Evolutionary conservation across 768 basidiomycete species (phyloP).

Genomic region (Plicaturopsis crispa): DNA sequence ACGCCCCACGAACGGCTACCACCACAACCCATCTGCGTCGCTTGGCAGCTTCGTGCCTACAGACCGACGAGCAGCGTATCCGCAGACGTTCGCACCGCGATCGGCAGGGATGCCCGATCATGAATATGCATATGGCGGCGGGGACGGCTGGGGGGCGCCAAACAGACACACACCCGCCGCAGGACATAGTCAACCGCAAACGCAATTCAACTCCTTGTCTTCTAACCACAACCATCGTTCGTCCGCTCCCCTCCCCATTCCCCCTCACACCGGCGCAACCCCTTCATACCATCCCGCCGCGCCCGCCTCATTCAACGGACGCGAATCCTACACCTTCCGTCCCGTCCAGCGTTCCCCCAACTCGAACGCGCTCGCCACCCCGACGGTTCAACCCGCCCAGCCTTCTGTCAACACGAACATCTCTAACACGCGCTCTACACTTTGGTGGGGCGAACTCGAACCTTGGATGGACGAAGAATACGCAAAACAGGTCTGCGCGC

Average conservation of each 20-base stretch:
- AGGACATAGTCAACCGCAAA: constrained; percentile 12
- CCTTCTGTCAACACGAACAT: constrained; percentile 14
- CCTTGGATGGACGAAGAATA: constrained; percentile 98
- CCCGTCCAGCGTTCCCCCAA: constrained; percentile 10
- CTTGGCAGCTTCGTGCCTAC: constrained; percentile 6
- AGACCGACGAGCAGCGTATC: constrained; percentile 16
- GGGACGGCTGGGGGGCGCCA: constrained; percentile 24
- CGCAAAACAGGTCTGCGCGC: constrained; percentile 75
- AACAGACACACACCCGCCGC: constrained; percentile 21
- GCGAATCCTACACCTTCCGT: constrained; percentile 15
- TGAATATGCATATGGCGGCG: constrained; percentile 22
- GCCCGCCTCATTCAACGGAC: constrained; percentile 21
- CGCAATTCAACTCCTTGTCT: constrained; percentile 27
- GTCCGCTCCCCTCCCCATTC: constrained; percentile 27
- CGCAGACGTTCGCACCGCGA: constrained; percentile 17
- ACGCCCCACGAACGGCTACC: constrained; percentile 22
- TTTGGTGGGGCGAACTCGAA: constrained; percentile 86
- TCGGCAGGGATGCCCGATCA: constrained; percentile 29
- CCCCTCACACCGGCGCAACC: constrained; percentile 10
- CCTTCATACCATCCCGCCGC: constrained; percentile 16
- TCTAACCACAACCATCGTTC: constrained; percentile 37
- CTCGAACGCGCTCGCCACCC: constrained; percentile 8
- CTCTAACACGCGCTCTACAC: constrained; percentile 44
- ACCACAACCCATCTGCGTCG: constrained; percentile 10
- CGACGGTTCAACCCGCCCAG: constrained; percentile 13